These are phyloP conservation scores for Ormosia emarginata DNA, from an alignment of 306 rosid species.

Conservation along the genomic window DNA sequence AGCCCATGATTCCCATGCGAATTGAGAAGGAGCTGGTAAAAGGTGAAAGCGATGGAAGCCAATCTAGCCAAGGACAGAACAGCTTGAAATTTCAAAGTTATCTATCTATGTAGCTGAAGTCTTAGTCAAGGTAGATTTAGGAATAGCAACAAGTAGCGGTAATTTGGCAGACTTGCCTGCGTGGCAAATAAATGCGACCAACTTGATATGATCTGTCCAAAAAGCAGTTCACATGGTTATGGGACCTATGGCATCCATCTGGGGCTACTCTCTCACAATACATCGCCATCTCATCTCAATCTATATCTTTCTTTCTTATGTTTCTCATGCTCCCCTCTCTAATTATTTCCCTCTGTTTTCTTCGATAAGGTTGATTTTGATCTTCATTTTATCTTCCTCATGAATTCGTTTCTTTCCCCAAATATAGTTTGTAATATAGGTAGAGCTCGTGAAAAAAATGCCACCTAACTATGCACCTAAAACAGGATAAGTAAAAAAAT, in stretches of 20 bases:
- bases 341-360: neutral
- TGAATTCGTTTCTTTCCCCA: neutral
- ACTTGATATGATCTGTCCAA: constrained; percentile 18
- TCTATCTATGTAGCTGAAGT: neutral
- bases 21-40: neutral
- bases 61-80: neutral
- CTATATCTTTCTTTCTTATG: neutral
- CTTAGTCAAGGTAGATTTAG: neutral
- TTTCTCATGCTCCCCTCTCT: neutral
- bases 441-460: neutral
- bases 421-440: neutral
- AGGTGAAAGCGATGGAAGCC: constrained; percentile 10
- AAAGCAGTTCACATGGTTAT: constrained; percentile 28
- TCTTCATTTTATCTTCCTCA: neutral
- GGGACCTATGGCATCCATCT: constrained; percentile 17
- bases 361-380: neutral
- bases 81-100: neutral
- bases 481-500: neutral
- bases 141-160: neutral
- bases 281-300: neutral
- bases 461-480: neutral
- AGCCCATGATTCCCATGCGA: constrained; percentile 14
- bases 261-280: neutral
- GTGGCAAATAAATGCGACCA: constrained; percentile 9
- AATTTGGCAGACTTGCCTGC: neutral